phyloP scores from a whole-genome alignment of 2,329 filamentous ascomycete species.

The Balansia obtecta region DNA sequence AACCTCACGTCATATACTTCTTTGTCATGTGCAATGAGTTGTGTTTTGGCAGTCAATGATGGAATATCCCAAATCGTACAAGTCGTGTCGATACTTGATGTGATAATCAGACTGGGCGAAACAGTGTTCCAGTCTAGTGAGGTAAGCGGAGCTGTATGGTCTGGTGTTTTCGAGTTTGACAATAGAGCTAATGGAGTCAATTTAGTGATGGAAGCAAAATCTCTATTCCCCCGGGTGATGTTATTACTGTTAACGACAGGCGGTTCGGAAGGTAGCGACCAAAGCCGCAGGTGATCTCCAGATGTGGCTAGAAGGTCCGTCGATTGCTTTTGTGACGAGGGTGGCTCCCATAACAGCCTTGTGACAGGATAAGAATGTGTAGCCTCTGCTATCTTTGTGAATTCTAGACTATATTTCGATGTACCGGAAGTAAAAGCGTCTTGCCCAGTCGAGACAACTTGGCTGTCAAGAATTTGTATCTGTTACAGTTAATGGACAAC shows the following conservation, averaged over 20 bases:
- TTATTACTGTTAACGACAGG: constrained; percentile 48
- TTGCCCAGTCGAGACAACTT: constrained; percentile 57
- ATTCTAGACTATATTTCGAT: constrained; percentile 70
- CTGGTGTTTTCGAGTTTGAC: constrained; percentile 95
- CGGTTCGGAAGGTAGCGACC: constrained; percentile 73
- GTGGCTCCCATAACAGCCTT: constrained; percentile 88
- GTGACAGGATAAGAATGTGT: constrained; percentile 97
- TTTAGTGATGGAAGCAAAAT: constrained; percentile 55
- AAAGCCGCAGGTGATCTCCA: constrained; percentile 83
- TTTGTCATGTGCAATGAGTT: constrained; percentile 96
- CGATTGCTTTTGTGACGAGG: constrained; percentile 86
- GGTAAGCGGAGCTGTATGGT: constrained; percentile 92
- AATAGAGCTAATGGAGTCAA: constrained; percentile 84
- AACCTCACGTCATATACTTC: constrained; percentile 98
- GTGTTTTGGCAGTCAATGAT: constrained; percentile 92
- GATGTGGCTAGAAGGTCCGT: constrained; percentile 92
- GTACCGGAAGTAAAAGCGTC: constrained; percentile 57
- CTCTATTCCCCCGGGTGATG: constrained; percentile 46
- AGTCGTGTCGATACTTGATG: constrained; percentile 95
- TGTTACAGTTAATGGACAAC: constrained; percentile 22
- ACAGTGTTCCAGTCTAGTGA: constrained; percentile 98
- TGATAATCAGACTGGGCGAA: constrained; percentile 94
- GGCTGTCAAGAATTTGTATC: constrained; percentile 95
- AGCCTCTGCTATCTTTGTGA: constrained; percentile 86
- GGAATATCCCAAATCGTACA: constrained; percentile 99